Conservation (phyloP, 345 rosid species). For the Isatis tinctoria region DNA sequence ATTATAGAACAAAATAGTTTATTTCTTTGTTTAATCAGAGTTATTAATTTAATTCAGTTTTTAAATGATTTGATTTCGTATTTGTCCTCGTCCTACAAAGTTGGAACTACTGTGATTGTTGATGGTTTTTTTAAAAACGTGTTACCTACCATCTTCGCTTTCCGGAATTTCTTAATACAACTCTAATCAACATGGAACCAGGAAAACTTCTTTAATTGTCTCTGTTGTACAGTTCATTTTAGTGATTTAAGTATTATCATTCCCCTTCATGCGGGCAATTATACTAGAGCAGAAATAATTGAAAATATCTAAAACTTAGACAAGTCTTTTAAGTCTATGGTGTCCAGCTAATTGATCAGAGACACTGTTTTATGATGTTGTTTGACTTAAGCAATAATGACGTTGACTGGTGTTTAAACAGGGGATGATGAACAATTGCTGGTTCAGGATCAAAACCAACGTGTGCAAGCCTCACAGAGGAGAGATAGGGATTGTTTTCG, state of each 20-base stretch:
- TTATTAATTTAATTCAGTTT: neutral
- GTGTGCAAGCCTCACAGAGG: conserved; percentile 79
- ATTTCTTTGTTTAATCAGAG: neutral
- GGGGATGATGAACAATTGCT: conserved; percentile 99
- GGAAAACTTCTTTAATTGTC: conserved; percentile 1
- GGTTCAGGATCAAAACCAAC: conserved; percentile 82
- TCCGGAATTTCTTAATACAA: neutral
- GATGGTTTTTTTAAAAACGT: conserved; percentile 2
- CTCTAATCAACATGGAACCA: neutral
- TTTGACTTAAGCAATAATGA: conserved; percentile 3
- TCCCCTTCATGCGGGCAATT: conserved; percentile 17
- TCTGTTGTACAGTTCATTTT: conserved; percentile 12
- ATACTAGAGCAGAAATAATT: neutral
- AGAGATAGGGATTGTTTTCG: conserved; percentile 90
- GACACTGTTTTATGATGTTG: neutral
- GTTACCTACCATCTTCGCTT: conserved; percentile 31
- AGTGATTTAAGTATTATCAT: neutral
- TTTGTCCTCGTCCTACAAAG: conserved; percentile 26
- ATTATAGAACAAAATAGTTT: neutral
- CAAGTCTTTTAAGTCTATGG: neutral
- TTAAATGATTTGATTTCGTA: neutral
- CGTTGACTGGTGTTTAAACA: conserved; percentile 30
- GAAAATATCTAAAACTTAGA: neutral
- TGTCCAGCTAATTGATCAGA: conserved; percentile 4
- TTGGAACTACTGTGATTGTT: conserved; percentile 22